A percentile compares a stretch with the other conserved stretches of the same genome.
phyloP scores from a whole-genome alignment of 257 asterid genomes.

The Lithospermum erythrorhizon region DNA sequence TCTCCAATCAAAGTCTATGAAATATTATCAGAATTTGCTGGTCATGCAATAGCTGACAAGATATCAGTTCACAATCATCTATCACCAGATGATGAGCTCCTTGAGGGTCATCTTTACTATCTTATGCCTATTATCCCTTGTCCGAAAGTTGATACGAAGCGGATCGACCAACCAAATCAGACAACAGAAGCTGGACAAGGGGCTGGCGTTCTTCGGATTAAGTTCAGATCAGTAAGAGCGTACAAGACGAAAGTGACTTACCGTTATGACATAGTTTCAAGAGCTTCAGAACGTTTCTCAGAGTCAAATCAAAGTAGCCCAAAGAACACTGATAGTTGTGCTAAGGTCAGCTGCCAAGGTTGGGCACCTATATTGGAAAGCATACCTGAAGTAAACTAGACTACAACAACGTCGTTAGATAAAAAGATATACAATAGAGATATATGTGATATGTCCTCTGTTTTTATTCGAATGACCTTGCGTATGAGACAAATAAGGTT shows the following conservation, averaged over 20 bases:
- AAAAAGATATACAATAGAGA: background rate
- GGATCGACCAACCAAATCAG: slow-evolving; percentile 32
- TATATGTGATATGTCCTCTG: no score
- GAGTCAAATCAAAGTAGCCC: slow-evolving; percentile 4
- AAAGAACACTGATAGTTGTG: background rate
- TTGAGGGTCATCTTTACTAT: slow-evolving; percentile 43
- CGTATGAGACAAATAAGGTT: background rate
- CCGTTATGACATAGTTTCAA: slow-evolving; percentile 28
- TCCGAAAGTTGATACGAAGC: slow-evolving; percentile 3
- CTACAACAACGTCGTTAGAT: no score
- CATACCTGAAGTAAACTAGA: slow-evolving; percentile 11
- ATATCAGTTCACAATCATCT: slow-evolving; percentile 37
- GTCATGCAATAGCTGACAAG: slow-evolving; percentile 54
- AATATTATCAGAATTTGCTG: slow-evolving; percentile 33
- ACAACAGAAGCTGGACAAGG: slow-evolving; percentile 20
- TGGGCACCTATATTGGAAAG: slow-evolving; percentile 13
- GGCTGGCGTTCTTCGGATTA: slow-evolving; percentile 46
- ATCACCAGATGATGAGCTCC: slow-evolving; percentile 38
- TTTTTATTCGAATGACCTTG: no score
- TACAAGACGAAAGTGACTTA: slow-evolving; percentile 31
- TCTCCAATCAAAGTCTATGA: slow-evolving; percentile 46
- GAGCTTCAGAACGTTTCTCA: slow-evolving; percentile 12
- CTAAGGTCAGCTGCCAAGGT: background rate
- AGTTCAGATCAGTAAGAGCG: slow-evolving; percentile 57
- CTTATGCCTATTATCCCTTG: slow-evolving; percentile 44